Evolutionary conservation across 331 rosid genomes (phyloP).

Genomic region (Stylosanthes scabra): DNA sequence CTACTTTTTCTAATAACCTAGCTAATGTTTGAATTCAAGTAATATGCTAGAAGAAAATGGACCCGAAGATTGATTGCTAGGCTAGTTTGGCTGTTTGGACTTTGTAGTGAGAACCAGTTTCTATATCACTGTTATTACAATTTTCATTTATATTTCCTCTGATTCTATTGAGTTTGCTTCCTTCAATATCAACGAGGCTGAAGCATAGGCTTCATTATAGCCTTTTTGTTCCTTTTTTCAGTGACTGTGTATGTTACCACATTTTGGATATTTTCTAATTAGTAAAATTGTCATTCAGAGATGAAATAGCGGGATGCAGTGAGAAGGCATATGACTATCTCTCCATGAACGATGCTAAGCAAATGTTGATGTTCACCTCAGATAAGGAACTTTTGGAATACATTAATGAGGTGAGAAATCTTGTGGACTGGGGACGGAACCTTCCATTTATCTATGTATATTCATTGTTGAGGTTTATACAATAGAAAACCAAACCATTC

Average conservation of each 20-base stretch:
- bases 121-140: neutral
- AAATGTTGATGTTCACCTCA: constrained; percentile 75
- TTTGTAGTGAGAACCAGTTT: neutral
- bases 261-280: constrained; percentile 21
- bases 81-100: neutral
- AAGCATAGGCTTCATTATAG: neutral
- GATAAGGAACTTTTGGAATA: constrained; percentile 77
- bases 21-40: constrained; percentile 15
- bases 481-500: neutral
- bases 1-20: neutral
- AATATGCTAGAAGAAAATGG: constrained; percentile 20
- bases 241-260: constrained; percentile 2
- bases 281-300: constrained; percentile 55
- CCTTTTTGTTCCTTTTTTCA: neutral
- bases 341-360: constrained; percentile 78
- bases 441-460: neutral
- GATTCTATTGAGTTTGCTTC: constrained; percentile 1
- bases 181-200: neutral
- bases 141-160: neutral
- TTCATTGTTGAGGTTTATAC: neutral
- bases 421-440: neutral
- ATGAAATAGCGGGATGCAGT: constrained; percentile 98
- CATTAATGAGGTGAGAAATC: constrained; percentile 67
- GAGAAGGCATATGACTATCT: constrained; percentile 97
- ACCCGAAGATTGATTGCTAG: constrained; percentile 15